Percentiles rank a stretch among this genome's conserved stretches.
Evolutionary conservation across 805 yeast species (phyloP).

Genomic region (Millerozyma miso): DNA sequence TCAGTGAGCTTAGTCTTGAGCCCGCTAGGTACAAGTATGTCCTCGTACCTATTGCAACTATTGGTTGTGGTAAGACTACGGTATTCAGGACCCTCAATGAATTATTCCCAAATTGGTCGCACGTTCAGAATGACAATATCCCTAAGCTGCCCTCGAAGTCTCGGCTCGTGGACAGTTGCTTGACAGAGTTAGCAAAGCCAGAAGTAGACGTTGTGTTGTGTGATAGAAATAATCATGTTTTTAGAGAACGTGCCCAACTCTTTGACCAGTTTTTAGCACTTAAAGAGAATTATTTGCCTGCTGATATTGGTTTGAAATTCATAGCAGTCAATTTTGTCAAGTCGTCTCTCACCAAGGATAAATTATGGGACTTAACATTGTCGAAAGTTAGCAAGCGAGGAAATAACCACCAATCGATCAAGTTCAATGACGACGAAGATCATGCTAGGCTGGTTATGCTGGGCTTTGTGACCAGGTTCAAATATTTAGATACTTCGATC

Average conservation of each 20-base stretch:
- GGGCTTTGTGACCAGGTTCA: slow-evolving; percentile 69
- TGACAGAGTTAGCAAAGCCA: slow-evolving; percentile 25
- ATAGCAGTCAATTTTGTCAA: slow-evolving; percentile 69
- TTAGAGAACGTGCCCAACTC: slow-evolving; percentile 63
- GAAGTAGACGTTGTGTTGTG: slow-evolving; percentile 52
- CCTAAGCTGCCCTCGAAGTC: slow-evolving; percentile 44
- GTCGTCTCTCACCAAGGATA: slow-evolving; percentile 17
- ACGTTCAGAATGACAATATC: slow-evolving; percentile 79
- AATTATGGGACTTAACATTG: slow-evolving; percentile 50
- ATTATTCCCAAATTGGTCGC: slow-evolving; percentile 61
- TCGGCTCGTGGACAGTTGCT: slow-evolving; percentile 45
- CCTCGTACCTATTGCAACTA: slow-evolving; percentile 78
- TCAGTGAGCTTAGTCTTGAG: slow-evolving; percentile 12
- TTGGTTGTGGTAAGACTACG: slow-evolving; percentile 96
- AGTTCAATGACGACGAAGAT: slow-evolving; percentile 44
- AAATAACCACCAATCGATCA: slow-evolving; percentile 83
- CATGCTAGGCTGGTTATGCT: slow-evolving; percentile 61
- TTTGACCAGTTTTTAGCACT: slow-evolving; percentile 47
- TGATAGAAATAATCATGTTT: slow-evolving; percentile 81
- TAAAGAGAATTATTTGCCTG: slow-evolving; percentile 40
- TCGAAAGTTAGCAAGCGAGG: slow-evolving; percentile 67
- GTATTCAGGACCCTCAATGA: slow-evolving; percentile 55
- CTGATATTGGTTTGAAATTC: slow-evolving; percentile 41
- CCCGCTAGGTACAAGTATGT: slow-evolving; percentile 49
- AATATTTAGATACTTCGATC: slow-evolving; percentile 43